phyloP scores from a whole-genome alignment of 2,329 filamentous ascomycete species.

The Beauveria medogensis region DNA sequence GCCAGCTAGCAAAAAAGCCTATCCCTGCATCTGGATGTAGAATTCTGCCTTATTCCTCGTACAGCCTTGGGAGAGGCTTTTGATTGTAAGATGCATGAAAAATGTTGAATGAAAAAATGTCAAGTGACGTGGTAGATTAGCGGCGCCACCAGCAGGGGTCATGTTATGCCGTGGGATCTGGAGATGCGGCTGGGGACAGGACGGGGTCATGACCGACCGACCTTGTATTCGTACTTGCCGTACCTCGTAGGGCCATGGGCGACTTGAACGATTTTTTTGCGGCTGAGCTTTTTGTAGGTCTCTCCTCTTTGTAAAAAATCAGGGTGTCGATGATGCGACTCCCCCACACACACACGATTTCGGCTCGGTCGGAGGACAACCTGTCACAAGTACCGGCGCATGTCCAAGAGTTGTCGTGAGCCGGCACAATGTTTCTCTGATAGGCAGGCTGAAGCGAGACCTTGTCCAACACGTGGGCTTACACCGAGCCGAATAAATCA shows the following conservation, averaged over 20 bases:
- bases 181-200: neutral
- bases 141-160: neutral
- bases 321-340: no score
- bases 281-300: neutral
- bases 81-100: neutral
- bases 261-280: neutral
- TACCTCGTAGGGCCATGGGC: neutral
- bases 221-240: neutral
- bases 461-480: conserved; percentile 3
- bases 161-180: neutral
- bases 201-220: neutral
- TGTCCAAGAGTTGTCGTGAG: neutral
- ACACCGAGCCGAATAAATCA: neutral
- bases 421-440: neutral
- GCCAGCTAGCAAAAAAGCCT: neutral
- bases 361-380: neutral
- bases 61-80: no score
- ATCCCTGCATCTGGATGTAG: neutral
- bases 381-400: neutral
- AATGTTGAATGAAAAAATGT: neutral
- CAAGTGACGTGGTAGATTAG: neutral
- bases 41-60: neutral
- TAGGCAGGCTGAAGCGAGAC: conserved; percentile 1
- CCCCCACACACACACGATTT: neutral
- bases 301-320: neutral